Evolutionary conservation across 2,329 filamentous ascomycete species (phyloP), one percentile per base, ranked within the genome.

Genomic region (Escovopsis weberi): DNA sequence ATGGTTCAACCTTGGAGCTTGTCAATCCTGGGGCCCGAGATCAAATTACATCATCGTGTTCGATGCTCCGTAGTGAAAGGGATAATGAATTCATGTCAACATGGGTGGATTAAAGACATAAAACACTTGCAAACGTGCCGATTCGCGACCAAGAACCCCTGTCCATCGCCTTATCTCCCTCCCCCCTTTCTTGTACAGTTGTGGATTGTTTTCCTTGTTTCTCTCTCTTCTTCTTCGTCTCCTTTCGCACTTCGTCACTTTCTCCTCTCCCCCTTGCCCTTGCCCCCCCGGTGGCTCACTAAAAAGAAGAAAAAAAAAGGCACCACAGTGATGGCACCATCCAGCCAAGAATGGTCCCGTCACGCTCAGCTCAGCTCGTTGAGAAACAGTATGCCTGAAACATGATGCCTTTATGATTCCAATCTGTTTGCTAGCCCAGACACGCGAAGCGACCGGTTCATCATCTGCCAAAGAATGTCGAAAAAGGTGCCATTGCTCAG

Each of bases 381-480:
- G 11, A 6, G 12, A 39, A 30, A 39, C 37, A 39, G 18, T 23
- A 23, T 18, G 18, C 37, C 26, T 39, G 48, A 47, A 49, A 50
- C 48, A 50, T 51, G 48, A 46, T 50, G 23, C 46, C 48, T 48
- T 51, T 42, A 23, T 37, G 46, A 48, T 49, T 53, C 47, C 50
- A 53, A 54, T 50, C 47, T 50, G 48, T 53, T 47, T 48, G 53
- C 32, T 33, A 44, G 48, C 51, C 36, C 51, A 50, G 46, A 45
- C 46, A 45, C 49, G 48, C 46, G 48, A 53, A 48, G 47, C 44
- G 49, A 52, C 48, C 37, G 52, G 50, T 30, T 30, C 40, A 26
- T 23, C 37, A 19, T 30, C 50, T 50, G 48, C 45, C 53, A 48
- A 55, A 58, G 52, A 53, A 43, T 50, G 46, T 55, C 44, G 48